Base-by-base conservation (phyloP, 306 rosid genomes). In the Quercus glauca region DNA sequence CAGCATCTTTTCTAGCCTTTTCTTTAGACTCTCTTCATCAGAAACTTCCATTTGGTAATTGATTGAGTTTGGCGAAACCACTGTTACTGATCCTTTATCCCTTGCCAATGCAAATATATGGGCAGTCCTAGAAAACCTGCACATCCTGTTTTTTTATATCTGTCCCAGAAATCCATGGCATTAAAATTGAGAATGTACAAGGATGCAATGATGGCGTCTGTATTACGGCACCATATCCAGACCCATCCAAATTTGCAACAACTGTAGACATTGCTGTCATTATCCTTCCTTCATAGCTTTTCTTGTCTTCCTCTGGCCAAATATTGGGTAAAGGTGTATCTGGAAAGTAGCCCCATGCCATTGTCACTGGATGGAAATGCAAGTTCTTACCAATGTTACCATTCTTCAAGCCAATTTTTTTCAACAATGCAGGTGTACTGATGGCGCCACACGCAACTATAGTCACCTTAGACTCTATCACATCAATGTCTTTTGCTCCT, bases 361-460 rank as follows among this genome's bases (percentile, higher is more conserved):
- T n/a, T n/a, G n/a, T n/a, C n/a, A n/a, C n/a, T n/a, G 93, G 97
- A 84, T 93, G 98, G 51, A 91, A 90, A 85, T 88, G 97, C 90
- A 91, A 88, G 79, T 91, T 23, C 76, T 75, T 89, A 23, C 98
- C 98, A 64, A 91, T 91, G 81, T 89, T 87, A 2, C 67, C 71
- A 63, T 91, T 93, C 84, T 74, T 87, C 64, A 93, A 82, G n/a
- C 93, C 92, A 21, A 97, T 93, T 73, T 59, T 83, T 75, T 82
- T 91, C 41, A 93, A 80, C 25, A 93, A 76, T 55, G 71, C 64
- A 4, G 98, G 98, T 25, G 97, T 93, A 37, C 88, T 28, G 2
- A 93, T 89, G 65, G 97, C 91, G 55, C 98, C 98, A 52, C 97
- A 89, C 14, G 98, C 98, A 25, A 90, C 90, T 23, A 93, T 76